Evolutionary conservation across 1,139 yeast genomes (phyloP), one percentile per base, ranked within the genome.

Genomic region (Pichia sp.): DNA sequence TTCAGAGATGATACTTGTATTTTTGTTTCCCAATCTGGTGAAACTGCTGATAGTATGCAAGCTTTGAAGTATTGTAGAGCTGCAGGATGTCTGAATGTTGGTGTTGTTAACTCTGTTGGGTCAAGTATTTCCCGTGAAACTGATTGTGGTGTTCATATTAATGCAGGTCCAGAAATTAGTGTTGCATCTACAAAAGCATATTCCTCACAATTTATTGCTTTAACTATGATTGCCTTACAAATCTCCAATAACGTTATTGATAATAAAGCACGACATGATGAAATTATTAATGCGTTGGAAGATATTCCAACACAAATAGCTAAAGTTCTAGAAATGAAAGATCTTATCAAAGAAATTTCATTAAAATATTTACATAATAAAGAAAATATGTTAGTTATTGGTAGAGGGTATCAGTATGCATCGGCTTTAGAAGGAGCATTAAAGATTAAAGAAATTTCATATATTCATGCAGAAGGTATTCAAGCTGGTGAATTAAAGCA

Each of bases 181-280:
- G 99, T 94, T 60, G 99, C 98, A 13, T 89, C 97, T n/a, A 94
- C 99, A 45, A 94, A 94, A 72, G 98, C 98, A 26, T 94, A 94
- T 72, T 92, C 99, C 18, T 94, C 98, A 25, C 99, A 94, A 70
- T 94, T 83, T 68, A 89, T 94, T 69, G 98, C 98, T 1, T 76
- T 94, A 59, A 97, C 92, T 8, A 88, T 94, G 97, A 79, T 92
- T 73, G 98, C 98, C 1, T 77, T 94, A 52, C 88, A 94, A 22
- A 77, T 94, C 58, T 85, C 97, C 12, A 95, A 89, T 64, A 97
- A 94, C 68, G 80, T 95, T 49, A 79, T 89, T 48, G 85, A 96
- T 39, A 80, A 77, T 70, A 66, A 73, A 41, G 73, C 72, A 44
- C 87, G 98, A 68, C 94, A 92, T 64, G 71, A 68, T 48, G 95